Evolutionary conservation across 1,284 basidiomycete species (phyloP).

Genomic region (Exobasidium rhododendri): DNA sequence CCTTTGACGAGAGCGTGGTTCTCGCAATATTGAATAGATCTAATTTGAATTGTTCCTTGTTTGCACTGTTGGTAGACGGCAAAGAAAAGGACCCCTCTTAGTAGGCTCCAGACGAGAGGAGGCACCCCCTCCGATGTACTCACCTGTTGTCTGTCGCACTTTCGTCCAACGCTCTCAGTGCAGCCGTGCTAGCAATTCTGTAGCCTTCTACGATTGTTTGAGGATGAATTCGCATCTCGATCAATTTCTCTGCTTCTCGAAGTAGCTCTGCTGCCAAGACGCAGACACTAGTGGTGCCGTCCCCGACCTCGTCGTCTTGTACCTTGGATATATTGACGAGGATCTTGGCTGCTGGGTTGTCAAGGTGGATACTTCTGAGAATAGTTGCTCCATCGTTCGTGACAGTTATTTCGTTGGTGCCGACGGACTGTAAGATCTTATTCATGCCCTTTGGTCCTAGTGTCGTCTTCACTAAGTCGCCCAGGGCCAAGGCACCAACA

Average conservation of each 20-base stretch:
- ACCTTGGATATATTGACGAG: conserved; percentile 99
- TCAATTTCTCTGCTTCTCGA: conserved; percentile 92
- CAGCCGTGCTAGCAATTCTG: conserved; percentile 83
- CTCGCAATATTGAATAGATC: conserved; percentile 95
- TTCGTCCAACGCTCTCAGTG: conserved; percentile 76
- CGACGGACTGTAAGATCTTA: conserved; percentile 88
- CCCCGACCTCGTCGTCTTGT: conserved; percentile 98
- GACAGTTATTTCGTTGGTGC: conserved; percentile 88
- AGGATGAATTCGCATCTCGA: conserved; percentile 84
- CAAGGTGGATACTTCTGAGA: conserved; percentile 91
- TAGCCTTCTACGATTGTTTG: conserved; percentile 99
- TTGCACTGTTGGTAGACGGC: conserved; percentile 60
- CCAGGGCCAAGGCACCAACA: conserved; percentile 91
- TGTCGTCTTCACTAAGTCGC: conserved; percentile 96
- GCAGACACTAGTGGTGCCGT: conserved; percentile 92
- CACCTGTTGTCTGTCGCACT: conserved; percentile 79
- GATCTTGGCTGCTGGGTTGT: conserved; percentile 98
- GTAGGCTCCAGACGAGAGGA: too few species aligned
- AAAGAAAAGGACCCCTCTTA: too few species aligned
- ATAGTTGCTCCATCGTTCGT: conserved; percentile 99
- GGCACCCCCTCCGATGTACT: conserved; percentile 56
- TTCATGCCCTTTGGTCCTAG: conserved; percentile 95
- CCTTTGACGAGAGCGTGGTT: conserved; percentile 94
- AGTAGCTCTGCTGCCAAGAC: conserved; percentile 89
- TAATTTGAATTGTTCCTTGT: conserved; percentile 73